phyloP scores from a whole-genome alignment of 495 filamentous ascomycete species.

The Tuber magnatum region DNA sequence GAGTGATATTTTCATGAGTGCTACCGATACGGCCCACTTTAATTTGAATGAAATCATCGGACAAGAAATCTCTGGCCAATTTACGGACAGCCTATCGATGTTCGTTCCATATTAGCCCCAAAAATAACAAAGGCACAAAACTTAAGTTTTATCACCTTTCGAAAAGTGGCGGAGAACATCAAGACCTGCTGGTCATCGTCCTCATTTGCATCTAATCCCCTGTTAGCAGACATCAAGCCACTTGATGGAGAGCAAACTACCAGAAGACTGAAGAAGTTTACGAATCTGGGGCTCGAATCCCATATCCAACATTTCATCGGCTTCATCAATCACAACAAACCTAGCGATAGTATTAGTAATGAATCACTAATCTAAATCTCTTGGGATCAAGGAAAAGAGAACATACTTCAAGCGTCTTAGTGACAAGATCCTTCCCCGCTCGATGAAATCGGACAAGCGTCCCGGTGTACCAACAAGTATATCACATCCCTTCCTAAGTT shows the following conservation, averaged over 20 bases:
- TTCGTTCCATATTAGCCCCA: not conserved
- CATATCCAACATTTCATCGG: conserved; percentile 75
- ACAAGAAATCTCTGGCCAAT: conserved; percentile 66
- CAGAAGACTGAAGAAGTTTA: conserved; percentile 36
- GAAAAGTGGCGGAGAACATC: conserved; percentile 93
- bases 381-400: not conserved
- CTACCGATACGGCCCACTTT: conserved; percentile 78
- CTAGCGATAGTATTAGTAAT: conserved; percentile 41
- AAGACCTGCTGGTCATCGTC: conserved; percentile 75
- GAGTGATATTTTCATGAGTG: conserved; percentile 69
- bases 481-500: conserved; percentile 78
- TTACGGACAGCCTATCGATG: conserved; percentile 56
- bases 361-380: not conserved
- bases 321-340: conserved; percentile 86
- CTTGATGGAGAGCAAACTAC: not conserved
- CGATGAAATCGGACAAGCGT: conserved; percentile 74
- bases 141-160: conserved; percentile 14
- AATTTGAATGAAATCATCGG: conserved; percentile 64
- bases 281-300: conserved; percentile 45
- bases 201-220: conserved; percentile 50
- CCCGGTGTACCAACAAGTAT: conserved; percentile 82
- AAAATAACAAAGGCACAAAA: not conserved
- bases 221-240: not conserved
- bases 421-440: conserved; percentile 58
- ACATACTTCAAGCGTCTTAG: conserved; percentile 66